Conservation (phyloP, 805 yeast genomes). For the Saccharomyces jurei region DNA sequence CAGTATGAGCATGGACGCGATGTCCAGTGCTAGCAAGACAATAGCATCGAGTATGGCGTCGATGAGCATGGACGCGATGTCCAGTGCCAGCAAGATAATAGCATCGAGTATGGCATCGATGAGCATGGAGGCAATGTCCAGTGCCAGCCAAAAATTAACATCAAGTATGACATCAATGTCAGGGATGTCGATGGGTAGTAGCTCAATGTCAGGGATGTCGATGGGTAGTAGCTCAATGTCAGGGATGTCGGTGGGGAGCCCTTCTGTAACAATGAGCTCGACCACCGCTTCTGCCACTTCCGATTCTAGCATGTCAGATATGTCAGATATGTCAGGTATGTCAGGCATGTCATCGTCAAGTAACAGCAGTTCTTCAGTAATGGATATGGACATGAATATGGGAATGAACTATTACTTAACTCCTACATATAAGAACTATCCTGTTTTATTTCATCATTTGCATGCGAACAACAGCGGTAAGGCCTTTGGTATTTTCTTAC, state of each 20-base stretch:
- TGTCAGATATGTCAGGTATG: conserved; percentile 3
- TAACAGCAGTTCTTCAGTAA: conserved; percentile 6
- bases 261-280: neutral
- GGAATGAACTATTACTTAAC: conserved; percentile 55
- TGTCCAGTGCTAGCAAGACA: neutral
- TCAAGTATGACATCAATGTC: conserved; percentile 3
- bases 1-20: conserved; percentile 3
- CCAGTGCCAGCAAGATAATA: neutral
- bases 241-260: conserved; percentile 3
- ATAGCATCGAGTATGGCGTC: conserved; percentile 5
- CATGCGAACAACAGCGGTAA: conserved; percentile 47
- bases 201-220: neutral
- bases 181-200: neutral
- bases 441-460: conserved; percentile 53
- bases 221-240: neutral
- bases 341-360: conserved; percentile 4
- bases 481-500: conserved; percentile 67
- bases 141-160: neutral
- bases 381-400: conserved; percentile 25
- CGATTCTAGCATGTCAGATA: neutral
- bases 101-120: conserved; percentile 2
- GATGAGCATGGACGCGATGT: neutral
- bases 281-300: conserved; percentile 1
- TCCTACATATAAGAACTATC: conserved; percentile 41
- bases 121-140: neutral